A percentile compares a stretch with the other conserved stretches of the same genome.
Conservation (phyloP, 257 asterid species). For the Nicotiana benthamiana region DNA sequence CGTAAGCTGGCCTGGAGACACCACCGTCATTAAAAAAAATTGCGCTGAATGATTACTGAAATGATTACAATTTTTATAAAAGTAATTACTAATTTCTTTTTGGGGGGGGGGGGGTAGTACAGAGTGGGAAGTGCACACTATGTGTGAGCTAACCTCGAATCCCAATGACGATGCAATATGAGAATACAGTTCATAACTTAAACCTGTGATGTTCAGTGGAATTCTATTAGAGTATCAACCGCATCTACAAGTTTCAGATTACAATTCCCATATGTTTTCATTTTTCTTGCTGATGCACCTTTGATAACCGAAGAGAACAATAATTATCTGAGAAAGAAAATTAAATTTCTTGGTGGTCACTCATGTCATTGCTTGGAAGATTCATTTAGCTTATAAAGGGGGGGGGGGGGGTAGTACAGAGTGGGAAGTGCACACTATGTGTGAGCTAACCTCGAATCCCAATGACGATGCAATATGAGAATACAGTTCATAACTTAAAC, state of each 20-base stretch:
- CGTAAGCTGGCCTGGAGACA: no score
- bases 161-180: not conserved
- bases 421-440: not conserved
- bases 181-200: not conserved
- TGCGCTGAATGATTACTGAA: not conserved
- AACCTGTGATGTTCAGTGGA: not conserved
- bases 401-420: not conserved
- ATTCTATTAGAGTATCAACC: not conserved
- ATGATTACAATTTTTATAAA: not conserved
- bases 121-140: not conserved
- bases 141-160: not conserved
- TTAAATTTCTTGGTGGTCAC: not conserved
- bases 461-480: not conserved
- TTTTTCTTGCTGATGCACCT: not conserved
- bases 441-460: not conserved
- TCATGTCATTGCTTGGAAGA: not conserved
- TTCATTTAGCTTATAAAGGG: not conserved
- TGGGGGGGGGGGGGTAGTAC: not conserved
- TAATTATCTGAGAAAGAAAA: not conserved
- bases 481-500: not conserved
- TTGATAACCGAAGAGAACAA: not conserved
- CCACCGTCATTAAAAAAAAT: no score
- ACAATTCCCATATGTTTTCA: not conserved
- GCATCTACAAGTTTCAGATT: not conserved
- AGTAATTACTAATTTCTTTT: no score